These are phyloP conservation scores for Nannochloropsis limnetica DNA, from an alignment of 352 stramenopile species.

Conservation along the genomic window DNA sequence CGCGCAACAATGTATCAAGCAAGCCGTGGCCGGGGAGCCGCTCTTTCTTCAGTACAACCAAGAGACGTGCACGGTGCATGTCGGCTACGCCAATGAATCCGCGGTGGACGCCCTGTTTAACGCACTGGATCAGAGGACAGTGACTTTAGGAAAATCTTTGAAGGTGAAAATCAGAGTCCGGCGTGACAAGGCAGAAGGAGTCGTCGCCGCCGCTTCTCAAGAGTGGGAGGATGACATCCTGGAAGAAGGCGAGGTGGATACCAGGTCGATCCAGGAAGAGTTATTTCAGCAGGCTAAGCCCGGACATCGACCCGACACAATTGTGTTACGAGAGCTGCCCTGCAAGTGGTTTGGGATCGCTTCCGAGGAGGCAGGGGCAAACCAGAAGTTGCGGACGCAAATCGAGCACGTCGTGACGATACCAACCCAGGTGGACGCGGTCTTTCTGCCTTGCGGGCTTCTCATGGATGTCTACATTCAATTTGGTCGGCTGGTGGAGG, in stretches of 20 bases:
- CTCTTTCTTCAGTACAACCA: background rate
- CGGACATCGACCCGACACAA: background rate
- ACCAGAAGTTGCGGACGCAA: background rate
- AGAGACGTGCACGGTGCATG: background rate
- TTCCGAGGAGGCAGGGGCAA: background rate
- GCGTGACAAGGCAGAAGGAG: background rate
- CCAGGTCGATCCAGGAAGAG: background rate
- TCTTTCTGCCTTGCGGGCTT: background rate
- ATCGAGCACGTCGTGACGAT: background rate
- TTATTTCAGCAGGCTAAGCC: background rate
- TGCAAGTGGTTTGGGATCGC: slow-evolving; percentile 11
- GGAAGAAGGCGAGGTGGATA: slow-evolving; percentile 17
- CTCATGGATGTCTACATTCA: slow-evolving; percentile 21
- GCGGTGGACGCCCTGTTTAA: background rate
- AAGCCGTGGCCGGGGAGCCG: background rate
- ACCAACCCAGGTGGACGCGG: background rate
- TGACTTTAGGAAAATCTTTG: background rate
- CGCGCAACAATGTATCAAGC: background rate
- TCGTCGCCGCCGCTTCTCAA: background rate
- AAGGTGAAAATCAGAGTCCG: background rate
- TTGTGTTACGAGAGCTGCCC: background rate
- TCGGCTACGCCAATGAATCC: background rate
- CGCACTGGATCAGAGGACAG: background rate
- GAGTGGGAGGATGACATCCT: background rate
- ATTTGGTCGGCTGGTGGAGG: background rate